Conservation (phyloP, 352 stramenopile species). For the Globisporangium recalcitrans region DNA sequence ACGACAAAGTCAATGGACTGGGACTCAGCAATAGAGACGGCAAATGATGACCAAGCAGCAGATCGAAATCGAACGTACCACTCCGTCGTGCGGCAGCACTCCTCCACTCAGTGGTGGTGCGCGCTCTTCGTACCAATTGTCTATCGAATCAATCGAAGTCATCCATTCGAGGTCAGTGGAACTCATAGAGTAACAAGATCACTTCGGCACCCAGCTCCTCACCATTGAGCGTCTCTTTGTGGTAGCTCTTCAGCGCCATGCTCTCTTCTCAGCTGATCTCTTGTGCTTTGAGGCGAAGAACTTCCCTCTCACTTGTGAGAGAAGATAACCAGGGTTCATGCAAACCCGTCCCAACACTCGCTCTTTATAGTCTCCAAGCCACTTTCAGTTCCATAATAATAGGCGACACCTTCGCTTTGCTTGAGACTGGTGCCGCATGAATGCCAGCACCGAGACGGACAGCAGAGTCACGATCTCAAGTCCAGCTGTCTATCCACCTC, state of each 20-base stretch:
- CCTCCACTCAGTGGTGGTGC: slow-evolving; percentile 51
- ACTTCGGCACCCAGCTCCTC: too few species aligned
- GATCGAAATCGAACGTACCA: slow-evolving; percentile 24
- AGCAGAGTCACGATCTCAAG: background rate
- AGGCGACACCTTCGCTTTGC: background rate
- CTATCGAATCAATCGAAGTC: slow-evolving; percentile 19
- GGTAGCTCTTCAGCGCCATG: slow-evolving; percentile 76
- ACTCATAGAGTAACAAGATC: too few species aligned
- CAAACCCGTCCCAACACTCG: too few species aligned
- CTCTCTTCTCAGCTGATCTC: background rate
- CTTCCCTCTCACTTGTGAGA: background rate
- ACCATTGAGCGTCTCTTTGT: slow-evolving; percentile 76
- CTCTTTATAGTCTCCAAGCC: too few species aligned
- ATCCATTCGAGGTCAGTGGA: background rate
- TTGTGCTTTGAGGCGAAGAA: background rate
- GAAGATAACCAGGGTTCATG: background rate
- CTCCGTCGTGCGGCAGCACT: slow-evolving; percentile 53
- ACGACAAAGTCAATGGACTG: background rate
- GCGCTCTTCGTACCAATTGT: slow-evolving; percentile 85
- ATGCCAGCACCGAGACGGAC: slow-evolving; percentile 1
- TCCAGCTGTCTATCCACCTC: background rate
- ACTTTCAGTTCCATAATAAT: slow-evolving; percentile 2
- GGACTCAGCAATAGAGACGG: background rate
- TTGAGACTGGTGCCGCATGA: background rate
- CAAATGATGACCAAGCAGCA: background rate